Evolutionary conservation across 495 filamentous ascomycete genomes (phyloP), one percentile per base, ranked within the genome.

Genomic region (Tricharina praecox): DNA sequence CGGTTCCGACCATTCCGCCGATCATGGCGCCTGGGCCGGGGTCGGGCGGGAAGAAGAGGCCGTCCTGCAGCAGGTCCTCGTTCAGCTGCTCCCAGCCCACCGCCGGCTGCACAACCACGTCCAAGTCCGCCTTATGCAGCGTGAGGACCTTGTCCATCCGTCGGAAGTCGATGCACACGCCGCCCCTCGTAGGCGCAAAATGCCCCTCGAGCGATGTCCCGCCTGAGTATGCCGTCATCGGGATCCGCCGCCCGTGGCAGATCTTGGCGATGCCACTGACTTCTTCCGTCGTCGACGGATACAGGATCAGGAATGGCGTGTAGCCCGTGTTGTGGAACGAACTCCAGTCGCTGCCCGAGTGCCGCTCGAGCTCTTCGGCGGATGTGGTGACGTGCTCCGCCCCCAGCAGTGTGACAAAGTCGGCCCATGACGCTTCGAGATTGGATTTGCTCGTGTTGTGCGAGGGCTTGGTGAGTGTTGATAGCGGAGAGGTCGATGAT

Each of bases 1-100:
- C 86, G 0, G 88, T 95, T 0, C 83, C 87, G 10, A 95, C 77
- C 88, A 96, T 96, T 33, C 88, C 88, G 30, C 88, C 88, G 51
- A 96, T 93, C 76, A 82, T 82, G 38, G 81, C 81, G 15, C 79
- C 80, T 20, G 81, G 81, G 21, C 82, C 82, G 8, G 82, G 82
- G 60, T 88, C 82, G 0, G 83, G 82, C 10, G 82, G 82, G 62
- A 88, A 87, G 70, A 88, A 86, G 1, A 88, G 67, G 37, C 74
- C 75, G 9, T 79, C 64, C 45, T 78, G 63, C 20, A 67, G 70
- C 16, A 88, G 69, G 50, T 76, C 69, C 55, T 85, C 80, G 60
- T 88, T 87, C 3, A 88, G 67, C 3, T 65, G 24, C 60, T 87
- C 81, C 82, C 82, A 88, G 16, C 82, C 81, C 3, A 88, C 71